Conservation (phyloP, 805 yeast species). For the Hanseniaspora mollemarum region DNA sequence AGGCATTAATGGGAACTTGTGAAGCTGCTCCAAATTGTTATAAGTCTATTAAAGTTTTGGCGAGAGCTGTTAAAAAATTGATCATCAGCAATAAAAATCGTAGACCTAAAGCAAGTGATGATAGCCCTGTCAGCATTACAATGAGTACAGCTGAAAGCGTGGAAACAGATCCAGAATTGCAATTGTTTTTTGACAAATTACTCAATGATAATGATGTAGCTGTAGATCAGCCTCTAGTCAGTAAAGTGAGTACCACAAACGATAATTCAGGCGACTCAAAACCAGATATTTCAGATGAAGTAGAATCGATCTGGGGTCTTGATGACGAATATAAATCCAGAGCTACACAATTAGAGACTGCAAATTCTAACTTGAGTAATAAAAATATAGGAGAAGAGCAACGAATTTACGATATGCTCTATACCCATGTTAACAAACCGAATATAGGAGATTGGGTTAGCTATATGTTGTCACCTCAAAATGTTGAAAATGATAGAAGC, state of each 20-base stretch:
- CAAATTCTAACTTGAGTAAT: conserved; percentile 3
- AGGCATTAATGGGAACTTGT: conserved; percentile 54
- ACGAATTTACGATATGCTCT: conserved; percentile 47
- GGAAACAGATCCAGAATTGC: conserved; percentile 26
- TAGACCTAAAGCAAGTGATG: background rate
- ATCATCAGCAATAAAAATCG: background rate
- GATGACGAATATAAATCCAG: conserved; percentile 15
- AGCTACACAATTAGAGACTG: conserved; percentile 14
- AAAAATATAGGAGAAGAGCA: conserved; percentile 38
- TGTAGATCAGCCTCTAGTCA: conserved; percentile 16
- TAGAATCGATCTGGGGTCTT: conserved; percentile 11
- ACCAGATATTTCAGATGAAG: conserved; percentile 1
- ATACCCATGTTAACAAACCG: conserved; percentile 51
- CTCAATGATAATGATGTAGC: conserved; percentile 24
- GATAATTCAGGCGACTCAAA: background rate
- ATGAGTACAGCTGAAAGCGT: conserved; percentile 13
- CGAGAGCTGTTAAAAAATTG: conserved; percentile 54
- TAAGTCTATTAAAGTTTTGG: conserved; percentile 57
- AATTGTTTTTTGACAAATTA: conserved; percentile 40
- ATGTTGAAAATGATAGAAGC: conserved; percentile 22
- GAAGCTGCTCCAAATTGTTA: conserved; percentile 67
- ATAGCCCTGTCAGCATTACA: conserved; percentile 6
- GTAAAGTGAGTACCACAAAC: conserved; percentile 16
- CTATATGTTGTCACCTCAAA: conserved; percentile 34
- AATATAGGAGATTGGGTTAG: conserved; percentile 47